phyloP scores from a whole-genome alignment of 2,329 filamentous ascomycete species.

The Elsinoe fawcettii region DNA sequence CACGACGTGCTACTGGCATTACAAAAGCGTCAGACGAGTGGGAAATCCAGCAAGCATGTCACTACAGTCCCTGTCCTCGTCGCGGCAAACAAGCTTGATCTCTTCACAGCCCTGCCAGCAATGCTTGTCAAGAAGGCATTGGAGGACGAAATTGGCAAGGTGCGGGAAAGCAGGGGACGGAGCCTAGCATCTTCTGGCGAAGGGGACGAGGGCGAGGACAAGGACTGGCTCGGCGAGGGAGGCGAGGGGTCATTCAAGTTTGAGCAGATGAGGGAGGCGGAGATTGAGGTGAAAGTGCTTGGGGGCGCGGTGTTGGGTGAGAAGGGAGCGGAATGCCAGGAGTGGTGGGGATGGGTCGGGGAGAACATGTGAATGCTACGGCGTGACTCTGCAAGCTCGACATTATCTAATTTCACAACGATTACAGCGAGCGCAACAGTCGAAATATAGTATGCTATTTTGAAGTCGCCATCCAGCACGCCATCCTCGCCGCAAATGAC shows the following conservation, averaged over 20 bases:
- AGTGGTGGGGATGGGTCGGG: conserved; percentile 89
- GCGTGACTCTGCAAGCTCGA: not conserved
- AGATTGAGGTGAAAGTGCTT: conserved; percentile 66
- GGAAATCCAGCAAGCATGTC: conserved; percentile 50
- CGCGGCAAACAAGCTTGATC: conserved; percentile 89
- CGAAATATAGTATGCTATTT: not conserved
- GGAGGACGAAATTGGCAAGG: conserved; percentile 71
- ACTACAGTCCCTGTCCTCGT: conserved; percentile 66
- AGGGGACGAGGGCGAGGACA: conserved; percentile 65
- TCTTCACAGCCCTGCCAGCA: conserved; percentile 85
- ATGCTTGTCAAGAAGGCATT: conserved; percentile 65
- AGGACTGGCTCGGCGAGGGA: conserved; percentile 71
- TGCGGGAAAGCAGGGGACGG: conserved; percentile 68
- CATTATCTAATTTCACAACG: not conserved
- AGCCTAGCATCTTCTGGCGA: conserved; percentile 75
- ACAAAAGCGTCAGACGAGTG: conserved; percentile 60
- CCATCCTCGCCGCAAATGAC: not conserved
- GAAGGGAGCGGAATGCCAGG: conserved; percentile 58
- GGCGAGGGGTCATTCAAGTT: conserved; percentile 74
- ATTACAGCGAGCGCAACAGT: not conserved
- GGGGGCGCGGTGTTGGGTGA: conserved; percentile 64
- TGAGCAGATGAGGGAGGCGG: conserved; percentile 72
- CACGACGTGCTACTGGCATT: conserved; percentile 80
- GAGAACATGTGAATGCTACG: conserved; percentile 52
- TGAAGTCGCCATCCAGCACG: not conserved